Evolutionary conservation across 345 rosid genomes (phyloP).

Genomic region (Bruguiera gymnorhiza): DNA sequence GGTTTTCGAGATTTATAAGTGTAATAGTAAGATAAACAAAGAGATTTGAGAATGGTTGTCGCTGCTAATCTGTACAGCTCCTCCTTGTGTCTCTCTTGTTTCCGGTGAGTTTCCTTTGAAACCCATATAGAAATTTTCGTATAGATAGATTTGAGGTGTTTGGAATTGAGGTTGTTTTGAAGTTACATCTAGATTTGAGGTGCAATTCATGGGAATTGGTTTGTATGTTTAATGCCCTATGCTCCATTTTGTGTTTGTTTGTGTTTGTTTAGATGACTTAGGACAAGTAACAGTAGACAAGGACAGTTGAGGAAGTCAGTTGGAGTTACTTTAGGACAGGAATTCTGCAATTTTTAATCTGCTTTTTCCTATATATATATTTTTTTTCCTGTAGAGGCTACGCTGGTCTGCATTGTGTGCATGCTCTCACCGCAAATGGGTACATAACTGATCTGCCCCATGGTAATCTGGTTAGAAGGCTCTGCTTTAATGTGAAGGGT

Average conservation of each 20-base stretch:
- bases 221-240: not conserved
- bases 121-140: no score
- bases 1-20: not conserved
- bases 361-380: not conserved
- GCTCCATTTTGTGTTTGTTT: not conserved
- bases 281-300: no score
- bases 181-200: no score
- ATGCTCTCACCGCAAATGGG: conserved; percentile 20
- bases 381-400: conserved; percentile 14
- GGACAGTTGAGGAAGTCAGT: no score
- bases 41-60: conserved; percentile 15
- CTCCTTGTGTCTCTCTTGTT: conserved; percentile 16
- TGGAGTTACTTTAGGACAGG: not conserved
- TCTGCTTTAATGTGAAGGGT: conserved; percentile 27
- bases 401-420: conserved; percentile 21
- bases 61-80: conserved; percentile 17
- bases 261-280: no score
- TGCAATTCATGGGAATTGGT: not conserved
- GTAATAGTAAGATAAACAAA: not conserved
- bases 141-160: not conserved
- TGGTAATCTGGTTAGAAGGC: conserved; percentile 15
- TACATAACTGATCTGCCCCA: conserved; percentile 5
- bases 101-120: conserved; percentile 21
- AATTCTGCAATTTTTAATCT: not conserved
- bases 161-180: not conserved